A percentile compares a stretch with the other conserved stretches of the same genome.
Conservation (phyloP, 805 yeast species). For the Ogataea pini region DNA sequence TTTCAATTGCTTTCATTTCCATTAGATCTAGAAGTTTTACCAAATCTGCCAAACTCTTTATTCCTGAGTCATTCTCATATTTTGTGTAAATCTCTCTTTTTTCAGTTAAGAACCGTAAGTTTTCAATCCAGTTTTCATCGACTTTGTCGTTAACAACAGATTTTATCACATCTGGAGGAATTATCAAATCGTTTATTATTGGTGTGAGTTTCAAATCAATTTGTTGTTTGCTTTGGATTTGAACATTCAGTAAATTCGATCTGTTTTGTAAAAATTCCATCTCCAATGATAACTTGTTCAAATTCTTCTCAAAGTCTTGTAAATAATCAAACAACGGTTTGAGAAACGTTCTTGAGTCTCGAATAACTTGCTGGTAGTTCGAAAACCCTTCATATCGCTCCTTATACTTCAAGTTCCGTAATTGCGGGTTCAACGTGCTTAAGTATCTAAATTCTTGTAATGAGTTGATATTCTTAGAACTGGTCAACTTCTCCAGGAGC, state of each 20-base stretch:
- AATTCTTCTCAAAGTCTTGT: constrained; percentile 55
- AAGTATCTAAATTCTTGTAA: constrained; percentile 29
- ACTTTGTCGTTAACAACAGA: constrained; percentile 61
- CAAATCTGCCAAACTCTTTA: constrained; percentile 26
- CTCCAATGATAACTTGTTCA: constrained; percentile 56
- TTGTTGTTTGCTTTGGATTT: constrained; percentile 48
- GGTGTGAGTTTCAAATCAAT: constrained; percentile 64
- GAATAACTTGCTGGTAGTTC: constrained; percentile 30
- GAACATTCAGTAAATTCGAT: constrained; percentile 48
- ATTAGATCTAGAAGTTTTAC: constrained; percentile 48
- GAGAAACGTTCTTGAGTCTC: constrained; percentile 38
- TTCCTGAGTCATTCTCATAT: constrained; percentile 30
- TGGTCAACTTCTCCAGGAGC: constrained; percentile 12
- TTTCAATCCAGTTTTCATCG: constrained; percentile 64
- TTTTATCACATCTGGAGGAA: constrained; percentile 70
- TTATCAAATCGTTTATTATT: constrained; percentile 68
- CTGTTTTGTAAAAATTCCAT: constrained; percentile 59
- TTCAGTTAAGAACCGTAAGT: constrained; percentile 57
- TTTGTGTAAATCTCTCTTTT: constrained; percentile 55
- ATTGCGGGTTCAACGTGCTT: constrained; percentile 19
- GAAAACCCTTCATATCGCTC: constrained; percentile 27
- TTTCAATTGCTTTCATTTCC: constrained; percentile 65
- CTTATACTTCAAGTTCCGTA: constrained; percentile 13
- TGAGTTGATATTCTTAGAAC: constrained; percentile 11
- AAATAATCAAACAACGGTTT: constrained; percentile 57